These are phyloP conservation scores for Penicillium paradoxum DNA, from an alignment of 495 filamentous ascomycete species.

Conservation along the genomic window DNA sequence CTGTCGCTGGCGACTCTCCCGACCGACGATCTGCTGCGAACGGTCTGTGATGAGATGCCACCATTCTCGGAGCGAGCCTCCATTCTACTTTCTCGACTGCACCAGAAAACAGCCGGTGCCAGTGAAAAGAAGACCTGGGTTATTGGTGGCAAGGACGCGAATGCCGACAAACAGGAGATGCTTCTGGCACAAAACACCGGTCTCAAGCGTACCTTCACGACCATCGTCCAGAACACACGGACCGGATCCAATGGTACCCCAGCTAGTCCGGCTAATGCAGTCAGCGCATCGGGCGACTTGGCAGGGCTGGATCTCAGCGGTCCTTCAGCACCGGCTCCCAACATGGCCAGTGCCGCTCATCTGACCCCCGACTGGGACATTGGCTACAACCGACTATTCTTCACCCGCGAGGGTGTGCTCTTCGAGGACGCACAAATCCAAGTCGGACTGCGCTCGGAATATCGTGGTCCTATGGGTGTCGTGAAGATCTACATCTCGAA, in stretches of 20 bases:
- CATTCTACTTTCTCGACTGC: conserved; percentile 83
- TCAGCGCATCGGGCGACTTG: conserved; percentile 54
- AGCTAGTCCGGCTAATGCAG: conserved; percentile 24
- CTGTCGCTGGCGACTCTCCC: conserved; percentile 78
- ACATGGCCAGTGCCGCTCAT: conserved; percentile 88
- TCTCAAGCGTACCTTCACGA: conserved; percentile 77
- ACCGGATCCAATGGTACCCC: conserved; percentile 46
- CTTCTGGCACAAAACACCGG: conserved; percentile 76
- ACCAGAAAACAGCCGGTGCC: conserved; percentile 85
- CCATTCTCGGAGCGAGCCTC: conserved; percentile 95
- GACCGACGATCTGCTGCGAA: conserved; percentile 88
- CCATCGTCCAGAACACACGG: conserved; percentile 48
- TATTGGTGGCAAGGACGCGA: conserved; percentile 89
- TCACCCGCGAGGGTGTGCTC: conserved; percentile 76
- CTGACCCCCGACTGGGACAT: conserved; percentile 90
- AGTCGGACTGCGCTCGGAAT: conserved; percentile 88
- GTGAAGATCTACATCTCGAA: conserved; percentile 95
- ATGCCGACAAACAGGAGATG: conserved; percentile 73
- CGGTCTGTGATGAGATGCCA: conserved; percentile 98
- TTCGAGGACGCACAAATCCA: conserved; percentile 96
- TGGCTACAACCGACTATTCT: conserved; percentile 81
- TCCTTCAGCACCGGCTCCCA: conserved; percentile 57
- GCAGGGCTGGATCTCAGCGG: conserved; percentile 73
- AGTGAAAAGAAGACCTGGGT: conserved; percentile 96
- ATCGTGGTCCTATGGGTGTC: conserved; percentile 87